phyloP scores from a whole-genome alignment of 2,329 filamentous ascomycete species.

The Alternaria sp. region DNA sequence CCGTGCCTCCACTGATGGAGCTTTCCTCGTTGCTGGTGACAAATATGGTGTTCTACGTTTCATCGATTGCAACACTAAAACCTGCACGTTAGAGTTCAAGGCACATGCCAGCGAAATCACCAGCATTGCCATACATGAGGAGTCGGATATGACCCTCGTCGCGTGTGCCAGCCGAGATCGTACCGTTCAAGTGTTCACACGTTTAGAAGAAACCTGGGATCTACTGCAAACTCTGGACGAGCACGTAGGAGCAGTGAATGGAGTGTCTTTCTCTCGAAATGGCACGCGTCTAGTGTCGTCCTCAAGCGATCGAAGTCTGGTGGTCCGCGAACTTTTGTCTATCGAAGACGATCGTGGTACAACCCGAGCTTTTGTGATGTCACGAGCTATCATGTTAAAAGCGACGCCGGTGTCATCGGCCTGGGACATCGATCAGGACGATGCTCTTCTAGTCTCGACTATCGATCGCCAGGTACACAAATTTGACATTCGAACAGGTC shows the following conservation, averaged over 20 bases:
- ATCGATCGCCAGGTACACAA: constrained; percentile 68
- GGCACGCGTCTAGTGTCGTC: constrained; percentile 79
- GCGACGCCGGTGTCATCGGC: constrained; percentile 87
- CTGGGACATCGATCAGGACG: constrained; percentile 68
- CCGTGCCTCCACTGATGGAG: constrained; percentile 67
- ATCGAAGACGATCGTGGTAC: constrained; percentile 68
- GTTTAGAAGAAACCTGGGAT: constrained; percentile 67
- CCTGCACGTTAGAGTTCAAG: constrained; percentile 75
- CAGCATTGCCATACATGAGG: constrained; percentile 77
- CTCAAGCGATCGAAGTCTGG: constrained; percentile 82
- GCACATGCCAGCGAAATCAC: constrained; percentile 88
- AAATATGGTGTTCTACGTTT: constrained; percentile 81
- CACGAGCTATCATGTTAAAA: constrained; percentile 81
- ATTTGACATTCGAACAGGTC: constrained; percentile 71
- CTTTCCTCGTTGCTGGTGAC: constrained; percentile 82
- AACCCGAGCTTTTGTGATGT: constrained; percentile 77
- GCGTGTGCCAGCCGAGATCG: constrained; percentile 83
- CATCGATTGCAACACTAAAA: constrained; percentile 68
- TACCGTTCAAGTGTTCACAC: constrained; percentile 88
- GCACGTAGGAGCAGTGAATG: constrained; percentile 84
- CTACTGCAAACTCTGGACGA: constrained; percentile 92
- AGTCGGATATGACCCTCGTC: constrained; percentile 70
- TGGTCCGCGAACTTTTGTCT: constrained; percentile 79
- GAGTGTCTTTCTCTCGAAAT: constrained; percentile 77
- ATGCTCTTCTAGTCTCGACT: constrained; percentile 66